These are phyloP conservation scores for Alternaria arborescens DNA, from an alignment of 2,329 filamentous ascomycete species.

Conservation along the genomic window DNA sequence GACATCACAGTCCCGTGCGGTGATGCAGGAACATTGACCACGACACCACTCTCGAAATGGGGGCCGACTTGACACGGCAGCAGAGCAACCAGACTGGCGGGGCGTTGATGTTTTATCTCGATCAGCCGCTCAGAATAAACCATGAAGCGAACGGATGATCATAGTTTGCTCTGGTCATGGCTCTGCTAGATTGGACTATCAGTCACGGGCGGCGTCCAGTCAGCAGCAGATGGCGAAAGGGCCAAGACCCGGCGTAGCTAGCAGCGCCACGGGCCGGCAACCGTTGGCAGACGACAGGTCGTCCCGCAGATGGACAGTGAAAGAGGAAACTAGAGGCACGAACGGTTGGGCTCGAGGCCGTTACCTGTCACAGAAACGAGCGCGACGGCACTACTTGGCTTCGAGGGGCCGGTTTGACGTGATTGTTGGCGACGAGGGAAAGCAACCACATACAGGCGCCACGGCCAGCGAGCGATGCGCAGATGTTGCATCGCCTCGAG, in stretches of 20 bases:
- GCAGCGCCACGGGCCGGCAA: constrained; percentile 46
- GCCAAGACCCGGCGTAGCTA: constrained; percentile 36
- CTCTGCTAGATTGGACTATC: constrained; percentile 34
- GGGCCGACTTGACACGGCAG: constrained; percentile 50
- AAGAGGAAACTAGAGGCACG: constrained; percentile 23
- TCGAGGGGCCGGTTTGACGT: constrained; percentile 21
- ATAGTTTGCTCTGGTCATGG: constrained; percentile 41
- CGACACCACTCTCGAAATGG: constrained; percentile 47
- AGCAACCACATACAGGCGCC: constrained; percentile 29
- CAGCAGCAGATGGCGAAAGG: constrained; percentile 32
- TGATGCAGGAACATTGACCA: constrained; percentile 55
- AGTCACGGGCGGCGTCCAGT: constrained; percentile 38
- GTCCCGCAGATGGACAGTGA: constrained; percentile 31
- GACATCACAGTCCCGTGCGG: constrained; percentile 50
- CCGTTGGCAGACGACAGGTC: constrained; percentile 40
- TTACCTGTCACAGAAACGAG: constrained; percentile 48
- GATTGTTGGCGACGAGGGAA: constrained; percentile 18
- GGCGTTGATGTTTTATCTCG: constrained; percentile 52
- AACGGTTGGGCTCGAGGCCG: constrained; percentile 33
- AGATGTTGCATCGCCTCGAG: constrained; percentile 39
- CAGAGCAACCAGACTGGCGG: constrained; percentile 40
- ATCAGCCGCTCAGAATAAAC: constrained; percentile 48
- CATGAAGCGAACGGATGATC: constrained; percentile 50
- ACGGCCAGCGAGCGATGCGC: constrained; percentile 31
- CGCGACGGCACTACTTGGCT: constrained; percentile 26